Percentiles rank a stretch among this genome's conserved stretches.
These are phyloP conservation scores for Lipomyces lipofer DNA, from an alignment of 805 yeast species.

Conservation along the genomic window DNA sequence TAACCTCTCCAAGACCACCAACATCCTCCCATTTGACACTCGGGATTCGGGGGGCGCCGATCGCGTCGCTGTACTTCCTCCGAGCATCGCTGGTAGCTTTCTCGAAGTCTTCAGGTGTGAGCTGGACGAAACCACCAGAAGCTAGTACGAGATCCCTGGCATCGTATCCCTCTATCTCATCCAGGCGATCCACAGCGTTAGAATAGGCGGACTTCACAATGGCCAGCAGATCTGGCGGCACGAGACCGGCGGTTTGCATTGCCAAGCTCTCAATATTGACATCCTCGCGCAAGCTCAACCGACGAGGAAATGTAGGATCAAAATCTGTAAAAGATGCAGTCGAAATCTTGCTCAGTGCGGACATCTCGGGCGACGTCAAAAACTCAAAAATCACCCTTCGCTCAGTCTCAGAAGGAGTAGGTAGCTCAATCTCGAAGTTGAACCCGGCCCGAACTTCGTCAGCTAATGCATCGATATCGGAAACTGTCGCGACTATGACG, in stretches of 20 bases:
- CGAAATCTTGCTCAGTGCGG: neutral
- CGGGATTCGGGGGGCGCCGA: constrained; percentile 96
- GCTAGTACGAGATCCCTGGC: constrained; percentile 46
- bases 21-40: constrained; percentile 96
- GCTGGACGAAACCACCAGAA: constrained; percentile 55
- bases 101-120: constrained; percentile 64
- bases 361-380: constrained; percentile 39
- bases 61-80: constrained; percentile 84
- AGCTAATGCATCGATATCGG: constrained; percentile 67
- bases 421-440: constrained; percentile 73
- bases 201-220: constrained; percentile 67
- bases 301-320: constrained; percentile 16
- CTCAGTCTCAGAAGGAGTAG: constrained; percentile 79
- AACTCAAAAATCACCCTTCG: constrained; percentile 62
- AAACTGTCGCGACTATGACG: constrained; percentile 64
- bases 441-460: constrained; percentile 65
- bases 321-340: neutral
- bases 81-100: constrained; percentile 77
- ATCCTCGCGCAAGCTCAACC: constrained; percentile 46
- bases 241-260: constrained; percentile 87
- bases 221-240: constrained; percentile 76
- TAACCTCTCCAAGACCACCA: constrained; percentile 89
- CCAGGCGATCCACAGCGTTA: constrained; percentile 54
- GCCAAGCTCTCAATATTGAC: constrained; percentile 62
- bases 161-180: constrained; percentile 36